Conservation (phyloP, 305 asterid genomes). For the Plantago lanceolata region DNA sequence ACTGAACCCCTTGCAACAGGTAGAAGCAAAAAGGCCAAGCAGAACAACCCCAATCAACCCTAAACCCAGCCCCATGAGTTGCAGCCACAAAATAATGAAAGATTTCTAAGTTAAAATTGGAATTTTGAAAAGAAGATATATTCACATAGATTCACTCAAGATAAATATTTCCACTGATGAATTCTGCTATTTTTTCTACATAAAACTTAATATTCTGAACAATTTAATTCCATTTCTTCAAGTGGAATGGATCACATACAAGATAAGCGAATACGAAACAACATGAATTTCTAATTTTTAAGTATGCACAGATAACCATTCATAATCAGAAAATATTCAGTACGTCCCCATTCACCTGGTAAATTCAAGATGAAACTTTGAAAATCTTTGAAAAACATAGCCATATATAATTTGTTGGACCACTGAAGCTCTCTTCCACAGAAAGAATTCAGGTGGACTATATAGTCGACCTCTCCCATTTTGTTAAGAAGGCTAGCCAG, state of each 20-base stretch:
- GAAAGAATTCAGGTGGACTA: too few relatives aligned
- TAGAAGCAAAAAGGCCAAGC: conserved; percentile 62
- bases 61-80: conserved; percentile 52
- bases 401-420: too few relatives aligned
- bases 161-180: not conserved
- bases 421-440: not conserved
- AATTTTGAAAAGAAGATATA: not conserved
- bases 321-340: conserved; percentile 1
- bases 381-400: too few relatives aligned
- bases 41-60: conserved; percentile 63
- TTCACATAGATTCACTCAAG: not conserved
- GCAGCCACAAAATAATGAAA: conserved; percentile 47
- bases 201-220: too few relatives aligned
- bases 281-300: too few relatives aligned
- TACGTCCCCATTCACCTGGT: too few relatives aligned
- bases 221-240: too few relatives aligned
- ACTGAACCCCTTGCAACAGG: conserved; percentile 77
- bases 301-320: not conserved
- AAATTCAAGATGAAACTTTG: too few relatives aligned
- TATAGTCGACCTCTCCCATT: too few relatives aligned
- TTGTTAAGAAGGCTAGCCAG: too few relatives aligned
- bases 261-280: not conserved
- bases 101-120: not conserved
- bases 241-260: too few relatives aligned
- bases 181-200: not conserved